Evolutionary conservation across 2,329 filamentous ascomycete genomes (phyloP).

Genomic region (Paraphaeosphaeria sporulosa): DNA sequence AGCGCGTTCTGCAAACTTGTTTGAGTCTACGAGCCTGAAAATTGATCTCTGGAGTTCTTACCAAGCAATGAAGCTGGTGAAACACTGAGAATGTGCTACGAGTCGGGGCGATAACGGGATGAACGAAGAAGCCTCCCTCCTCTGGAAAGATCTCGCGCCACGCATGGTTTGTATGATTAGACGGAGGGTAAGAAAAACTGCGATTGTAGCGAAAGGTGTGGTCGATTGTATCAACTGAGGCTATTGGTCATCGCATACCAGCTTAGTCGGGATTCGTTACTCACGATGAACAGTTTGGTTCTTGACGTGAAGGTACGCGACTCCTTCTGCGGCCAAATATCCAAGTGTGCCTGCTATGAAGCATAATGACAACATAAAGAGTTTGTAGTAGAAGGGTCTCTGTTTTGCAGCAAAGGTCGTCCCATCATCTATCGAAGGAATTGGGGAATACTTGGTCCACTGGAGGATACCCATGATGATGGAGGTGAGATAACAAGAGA

Average conservation of each 20-base stretch:
- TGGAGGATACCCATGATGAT: neutral
- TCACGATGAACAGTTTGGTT: neutral
- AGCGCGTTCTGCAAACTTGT: neutral
- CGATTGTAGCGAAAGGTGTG: constrained; percentile 12
- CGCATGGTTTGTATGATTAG: neutral
- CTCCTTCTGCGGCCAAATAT: neutral
- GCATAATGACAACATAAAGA: neutral
- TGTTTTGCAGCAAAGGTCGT: neutral
- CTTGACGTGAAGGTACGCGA: neutral
- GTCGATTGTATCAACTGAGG: too few species aligned
- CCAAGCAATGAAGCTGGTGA: constrained; percentile 10
- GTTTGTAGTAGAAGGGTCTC: neutral
- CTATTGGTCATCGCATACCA: too few species aligned
- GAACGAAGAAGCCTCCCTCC: constrained; percentile 1
- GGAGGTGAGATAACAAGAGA: neutral
- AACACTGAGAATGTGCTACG: neutral
- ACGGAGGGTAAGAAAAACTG: constrained; percentile 1
- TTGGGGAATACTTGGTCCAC: neutral
- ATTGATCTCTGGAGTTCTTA: neutral
- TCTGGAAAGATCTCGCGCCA: constrained; percentile 3
- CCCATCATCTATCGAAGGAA: neutral
- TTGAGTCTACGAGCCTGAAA: neutral
- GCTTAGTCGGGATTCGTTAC: too few species aligned
- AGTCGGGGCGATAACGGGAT: neutral
- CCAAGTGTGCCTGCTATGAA: neutral